These are phyloP conservation scores for Suillus alpinus DNA, from an alignment of 768 basidiomycete species.

Conservation along the genomic window DNA sequence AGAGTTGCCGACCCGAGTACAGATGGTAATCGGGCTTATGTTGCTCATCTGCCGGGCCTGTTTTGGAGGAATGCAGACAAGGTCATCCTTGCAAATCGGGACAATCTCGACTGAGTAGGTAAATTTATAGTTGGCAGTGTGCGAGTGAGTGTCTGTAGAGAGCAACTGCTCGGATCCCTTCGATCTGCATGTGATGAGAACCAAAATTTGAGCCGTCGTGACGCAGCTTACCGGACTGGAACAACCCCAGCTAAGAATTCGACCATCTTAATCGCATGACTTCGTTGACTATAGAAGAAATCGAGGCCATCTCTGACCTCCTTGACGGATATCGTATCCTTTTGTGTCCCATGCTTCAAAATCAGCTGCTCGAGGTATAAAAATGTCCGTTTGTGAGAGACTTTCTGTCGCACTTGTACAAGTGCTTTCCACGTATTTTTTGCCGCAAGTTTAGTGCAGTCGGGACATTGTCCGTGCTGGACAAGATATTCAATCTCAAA, in stretches of 20 bases:
- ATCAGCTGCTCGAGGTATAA: slow-evolving; percentile 96
- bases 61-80: slow-evolving; percentile 84
- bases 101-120: slow-evolving; percentile 97
- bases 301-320: slow-evolving; percentile 94
- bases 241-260: slow-evolving; percentile 89
- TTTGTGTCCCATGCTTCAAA: slow-evolving; percentile 93
- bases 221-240: slow-evolving; percentile 67
- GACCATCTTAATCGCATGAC: slow-evolving; percentile 94
- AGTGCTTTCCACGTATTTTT: slow-evolving; percentile 99
- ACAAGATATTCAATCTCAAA: slow-evolving; percentile 97
- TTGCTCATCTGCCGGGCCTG: slow-evolving; percentile 82
- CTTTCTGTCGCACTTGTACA: slow-evolving; percentile 99
- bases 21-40: slow-evolving; percentile 85
- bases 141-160: slow-evolving; percentile 87
- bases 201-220: slow-evolving; percentile 6
- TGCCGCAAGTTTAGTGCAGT: slow-evolving; percentile 90
- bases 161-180: slow-evolving; percentile 95
- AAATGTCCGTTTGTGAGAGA: slow-evolving; percentile 97
- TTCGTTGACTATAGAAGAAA: slow-evolving; percentile 91
- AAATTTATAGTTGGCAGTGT: slow-evolving; percentile 94
- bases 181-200: slow-evolving; percentile 45
- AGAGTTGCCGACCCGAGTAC: slow-evolving; percentile 88
- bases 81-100: slow-evolving; percentile 96
- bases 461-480: slow-evolving; percentile 92
- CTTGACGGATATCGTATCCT: slow-evolving; percentile 90